Conservation (phyloP, 257 asterid genomes). For the Solanum pinnatisectum region DNA sequence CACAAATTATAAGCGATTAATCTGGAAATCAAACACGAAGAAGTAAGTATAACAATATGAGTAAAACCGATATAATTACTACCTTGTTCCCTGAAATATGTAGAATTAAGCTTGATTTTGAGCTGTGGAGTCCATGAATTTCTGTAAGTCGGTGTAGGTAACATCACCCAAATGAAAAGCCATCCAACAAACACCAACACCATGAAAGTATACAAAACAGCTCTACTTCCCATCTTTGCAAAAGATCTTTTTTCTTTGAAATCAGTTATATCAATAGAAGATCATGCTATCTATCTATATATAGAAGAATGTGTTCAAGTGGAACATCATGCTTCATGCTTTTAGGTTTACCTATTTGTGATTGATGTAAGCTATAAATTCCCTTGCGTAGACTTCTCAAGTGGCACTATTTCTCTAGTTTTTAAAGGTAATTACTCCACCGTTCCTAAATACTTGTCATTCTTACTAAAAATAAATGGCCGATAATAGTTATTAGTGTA, state of each 20-base stretch:
- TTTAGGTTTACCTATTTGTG: background rate
- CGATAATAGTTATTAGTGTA: no score
- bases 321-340: background rate
- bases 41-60: background rate
- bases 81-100: conserved; percentile 83
- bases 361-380: background rate
- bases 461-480: no score
- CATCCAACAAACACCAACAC: conserved; percentile 29
- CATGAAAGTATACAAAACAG: conserved; percentile 25
- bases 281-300: background rate
- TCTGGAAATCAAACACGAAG: background rate
- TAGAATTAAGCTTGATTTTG: conserved; percentile 23
- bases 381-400: background rate
- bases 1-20: background rate
- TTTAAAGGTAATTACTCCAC: background rate
- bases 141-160: conserved; percentile 40
- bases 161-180: conserved; percentile 41
- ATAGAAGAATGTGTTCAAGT: background rate
- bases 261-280: background rate
- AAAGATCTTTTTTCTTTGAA: background rate
- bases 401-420: background rate
- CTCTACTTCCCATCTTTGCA: conserved; percentile 19
- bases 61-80: background rate
- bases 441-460: no score
- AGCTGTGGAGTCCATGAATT: conserved; percentile 33